A percentile compares a stretch with the other conserved stretches of the same genome.
phyloP scores from a whole-genome alignment of 108 stramenopile species.

The Conticribra guillardii region DNA sequence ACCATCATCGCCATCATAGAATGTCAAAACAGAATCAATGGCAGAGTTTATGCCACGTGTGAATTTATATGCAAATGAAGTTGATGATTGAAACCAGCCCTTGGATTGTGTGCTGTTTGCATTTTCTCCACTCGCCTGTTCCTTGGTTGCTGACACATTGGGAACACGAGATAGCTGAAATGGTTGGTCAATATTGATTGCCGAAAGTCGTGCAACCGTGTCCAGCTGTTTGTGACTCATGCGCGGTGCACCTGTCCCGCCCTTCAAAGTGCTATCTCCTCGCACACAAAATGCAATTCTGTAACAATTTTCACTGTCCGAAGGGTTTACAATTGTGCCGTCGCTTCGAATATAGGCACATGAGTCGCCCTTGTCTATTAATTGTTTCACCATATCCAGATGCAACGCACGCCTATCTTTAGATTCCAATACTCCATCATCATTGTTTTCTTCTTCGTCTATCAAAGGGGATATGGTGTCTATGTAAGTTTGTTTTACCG shows the following conservation, averaged over 20 bases:
- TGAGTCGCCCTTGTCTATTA: not conserved
- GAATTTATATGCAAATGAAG: no score
- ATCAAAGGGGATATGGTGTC: constrained; percentile 13
- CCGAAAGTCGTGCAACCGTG: no score
- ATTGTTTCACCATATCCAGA: constrained; percentile 14
- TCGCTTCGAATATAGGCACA: constrained; percentile 20
- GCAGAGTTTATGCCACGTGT: no score
- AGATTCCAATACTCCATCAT: not conserved
- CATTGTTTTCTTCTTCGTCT: not conserved
- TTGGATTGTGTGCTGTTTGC: no score
- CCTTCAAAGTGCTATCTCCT: not conserved
- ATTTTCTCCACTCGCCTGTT: no score
- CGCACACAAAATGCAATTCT: not conserved
- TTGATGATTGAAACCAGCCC: no score
- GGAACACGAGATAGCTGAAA: no score
- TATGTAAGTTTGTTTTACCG: constrained; percentile 1
- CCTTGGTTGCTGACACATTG: no score
- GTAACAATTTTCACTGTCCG: not conserved
- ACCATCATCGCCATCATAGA: no score
- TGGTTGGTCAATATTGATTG: no score
- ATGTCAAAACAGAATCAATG: no score
- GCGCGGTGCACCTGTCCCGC: not conserved
- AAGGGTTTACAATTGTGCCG: constrained; percentile 16
- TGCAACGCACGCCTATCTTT: not conserved
- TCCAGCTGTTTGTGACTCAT: no score